These are phyloP conservation scores for Neostapfia colusana DNA, from an alignment of 176 grass and related monocot genomes.

Conservation along the genomic window DNA sequence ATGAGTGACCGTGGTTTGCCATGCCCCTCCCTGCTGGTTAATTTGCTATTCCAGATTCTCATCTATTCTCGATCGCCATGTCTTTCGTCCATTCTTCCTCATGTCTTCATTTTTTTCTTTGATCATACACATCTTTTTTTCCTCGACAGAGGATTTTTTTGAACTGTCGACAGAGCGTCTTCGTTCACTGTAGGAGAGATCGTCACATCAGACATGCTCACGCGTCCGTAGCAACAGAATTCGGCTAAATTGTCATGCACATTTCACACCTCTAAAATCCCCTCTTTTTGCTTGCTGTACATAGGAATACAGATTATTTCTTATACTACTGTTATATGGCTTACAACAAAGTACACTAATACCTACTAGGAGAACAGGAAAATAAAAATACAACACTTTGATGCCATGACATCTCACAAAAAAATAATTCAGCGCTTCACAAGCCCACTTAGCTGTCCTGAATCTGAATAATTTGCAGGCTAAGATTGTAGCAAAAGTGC, in stretches of 20 bases:
- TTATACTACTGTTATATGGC: slow-evolving; percentile 39
- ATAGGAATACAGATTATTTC: slow-evolving; percentile 47
- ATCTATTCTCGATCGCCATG: background rate
- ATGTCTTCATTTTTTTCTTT: background rate
- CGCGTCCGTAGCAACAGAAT: no score
- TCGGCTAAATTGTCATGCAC: background rate
- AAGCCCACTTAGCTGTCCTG: slow-evolving; percentile 38
- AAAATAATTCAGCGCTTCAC: slow-evolving; percentile 20
- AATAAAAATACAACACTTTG: slow-evolving; percentile 38
- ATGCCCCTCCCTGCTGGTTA: no score
- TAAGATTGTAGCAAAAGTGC: slow-evolving; percentile 44
- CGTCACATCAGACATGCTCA: no score
- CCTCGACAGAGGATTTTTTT: background rate
- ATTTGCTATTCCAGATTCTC: slow-evolving; percentile 38
- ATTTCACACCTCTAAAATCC: slow-evolving; percentile 5
- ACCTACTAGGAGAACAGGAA: slow-evolving; percentile 21
- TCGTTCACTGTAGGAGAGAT: background rate
- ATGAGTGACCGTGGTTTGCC: background rate
- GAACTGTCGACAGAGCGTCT: background rate
- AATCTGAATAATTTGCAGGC: slow-evolving; percentile 32
- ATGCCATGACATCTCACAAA: slow-evolving; percentile 30
- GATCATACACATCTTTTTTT: no score
- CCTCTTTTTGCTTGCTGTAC: slow-evolving; percentile 47
- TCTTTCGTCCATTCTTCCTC: background rate
- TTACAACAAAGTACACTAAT: slow-evolving; percentile 52